Conservation (phyloP, 2,329 filamentous ascomycete genomes). For the Dactylonectria macrodidyma region DNA sequence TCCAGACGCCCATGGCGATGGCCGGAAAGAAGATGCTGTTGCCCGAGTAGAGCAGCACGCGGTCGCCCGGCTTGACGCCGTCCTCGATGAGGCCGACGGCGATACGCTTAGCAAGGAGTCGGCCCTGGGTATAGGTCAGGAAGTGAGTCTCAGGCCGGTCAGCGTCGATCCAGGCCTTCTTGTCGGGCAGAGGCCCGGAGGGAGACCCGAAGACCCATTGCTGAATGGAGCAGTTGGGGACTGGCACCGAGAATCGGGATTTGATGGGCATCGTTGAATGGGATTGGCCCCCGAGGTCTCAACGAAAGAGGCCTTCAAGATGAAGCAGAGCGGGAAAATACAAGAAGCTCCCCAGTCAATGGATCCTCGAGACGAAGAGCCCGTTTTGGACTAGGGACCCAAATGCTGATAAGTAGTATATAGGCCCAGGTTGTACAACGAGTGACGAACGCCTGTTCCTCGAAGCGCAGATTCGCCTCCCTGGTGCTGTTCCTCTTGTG, state of each 20-base stretch:
- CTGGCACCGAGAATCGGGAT: slow-evolving; percentile 61
- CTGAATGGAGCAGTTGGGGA: slow-evolving; percentile 66
- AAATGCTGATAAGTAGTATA: slow-evolving; percentile 12
- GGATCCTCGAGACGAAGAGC: not conserved
- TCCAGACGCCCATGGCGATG: slow-evolving; percentile 80
- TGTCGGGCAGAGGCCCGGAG: slow-evolving; percentile 59
- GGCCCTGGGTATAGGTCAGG: slow-evolving; percentile 75
- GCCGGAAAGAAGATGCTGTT: slow-evolving; percentile 82
- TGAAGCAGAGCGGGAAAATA: not conserved
- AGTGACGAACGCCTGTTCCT: not conserved
- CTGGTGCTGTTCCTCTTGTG: not conserved
- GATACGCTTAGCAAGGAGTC: slow-evolving; percentile 80
- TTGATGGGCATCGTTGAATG: slow-evolving; percentile 59
- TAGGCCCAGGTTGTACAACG: slow-evolving; percentile 14
- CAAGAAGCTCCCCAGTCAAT: not conserved
- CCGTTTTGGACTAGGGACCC: slow-evolving; percentile 9
- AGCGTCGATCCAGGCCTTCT: slow-evolving; percentile 73
- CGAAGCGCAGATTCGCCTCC: not conserved
- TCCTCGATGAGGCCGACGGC: slow-evolving; percentile 76
- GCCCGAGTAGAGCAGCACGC: slow-evolving; percentile 80
- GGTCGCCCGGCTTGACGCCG: slow-evolving; percentile 77
- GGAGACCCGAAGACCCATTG: slow-evolving; percentile 70
- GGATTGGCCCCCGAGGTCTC: not conserved
- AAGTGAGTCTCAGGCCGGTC: slow-evolving; percentile 76
- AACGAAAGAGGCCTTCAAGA: not conserved